phyloP scores from a whole-genome alignment of 192 early-diverging fungal genomes.

The Dimargaris xerosporica region DNA sequence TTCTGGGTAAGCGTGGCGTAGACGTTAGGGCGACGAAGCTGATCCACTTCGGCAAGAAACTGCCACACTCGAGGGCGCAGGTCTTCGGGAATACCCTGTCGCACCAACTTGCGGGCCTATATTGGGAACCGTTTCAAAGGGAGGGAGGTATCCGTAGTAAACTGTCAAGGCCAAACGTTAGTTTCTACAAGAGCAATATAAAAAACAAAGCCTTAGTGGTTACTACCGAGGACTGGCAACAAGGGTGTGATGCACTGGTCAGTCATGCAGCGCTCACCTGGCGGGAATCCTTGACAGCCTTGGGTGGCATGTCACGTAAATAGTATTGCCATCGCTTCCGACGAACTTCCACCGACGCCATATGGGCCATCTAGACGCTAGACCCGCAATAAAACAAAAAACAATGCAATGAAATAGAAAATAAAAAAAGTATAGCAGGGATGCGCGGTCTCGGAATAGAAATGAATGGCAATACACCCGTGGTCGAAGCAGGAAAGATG shows the following conservation, averaged over 20 bases:
- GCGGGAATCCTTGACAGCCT: neutral
- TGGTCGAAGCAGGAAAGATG: too few relatives aligned
- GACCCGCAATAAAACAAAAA: too few relatives aligned
- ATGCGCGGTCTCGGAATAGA: too few relatives aligned
- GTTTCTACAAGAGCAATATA: neutral
- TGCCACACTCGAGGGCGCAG: conserved; percentile 57
- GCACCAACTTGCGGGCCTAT: conserved; percentile 30
- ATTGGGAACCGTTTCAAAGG: neutral
- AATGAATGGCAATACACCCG: too few relatives aligned
- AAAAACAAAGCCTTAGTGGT: neutral
- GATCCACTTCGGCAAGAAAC: conserved; percentile 36
- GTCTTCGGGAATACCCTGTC: conserved; percentile 50
- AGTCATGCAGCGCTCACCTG: neutral
- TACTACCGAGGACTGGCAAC: neutral
- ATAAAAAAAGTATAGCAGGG: too few relatives aligned
- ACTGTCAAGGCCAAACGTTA: neutral
- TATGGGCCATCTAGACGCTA: too few relatives aligned
- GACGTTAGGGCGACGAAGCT: conserved; percentile 30
- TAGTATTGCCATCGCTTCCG: neutral
- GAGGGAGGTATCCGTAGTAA: neutral
- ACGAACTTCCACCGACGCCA: too few relatives aligned
- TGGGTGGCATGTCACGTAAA: neutral
- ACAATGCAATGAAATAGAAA: too few relatives aligned
- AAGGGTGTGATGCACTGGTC: neutral
- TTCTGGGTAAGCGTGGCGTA: conserved; percentile 17